A percentile compares a stretch with the other conserved stretches of the same genome.
These are phyloP conservation scores for Trichoderma sp. DNA, from an alignment of 2,329 filamentous ascomycete genomes.

Conservation along the genomic window DNA sequence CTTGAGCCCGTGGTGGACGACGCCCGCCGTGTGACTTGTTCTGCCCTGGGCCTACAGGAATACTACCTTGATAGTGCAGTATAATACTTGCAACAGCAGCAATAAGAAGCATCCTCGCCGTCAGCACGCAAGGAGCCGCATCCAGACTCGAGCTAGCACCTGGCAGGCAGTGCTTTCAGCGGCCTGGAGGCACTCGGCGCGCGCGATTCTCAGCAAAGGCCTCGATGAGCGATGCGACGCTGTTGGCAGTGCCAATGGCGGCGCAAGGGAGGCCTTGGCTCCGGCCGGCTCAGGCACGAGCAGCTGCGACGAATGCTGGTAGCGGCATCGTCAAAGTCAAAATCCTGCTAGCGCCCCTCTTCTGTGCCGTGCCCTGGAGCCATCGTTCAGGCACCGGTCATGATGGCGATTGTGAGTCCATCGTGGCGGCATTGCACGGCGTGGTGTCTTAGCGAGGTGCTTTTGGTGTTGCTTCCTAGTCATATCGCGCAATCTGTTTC, in stretches of 20 bases:
- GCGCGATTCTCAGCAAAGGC: not conserved
- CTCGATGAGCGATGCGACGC: slow-evolving; percentile 4
- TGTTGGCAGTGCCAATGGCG: not conserved
- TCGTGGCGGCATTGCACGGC: not conserved
- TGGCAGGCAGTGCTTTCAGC: slow-evolving; percentile 15
- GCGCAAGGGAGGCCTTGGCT: slow-evolving; percentile 1
- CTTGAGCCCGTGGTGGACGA: not conserved
- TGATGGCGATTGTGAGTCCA: slow-evolving; percentile 4
- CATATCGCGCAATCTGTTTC: not conserved
- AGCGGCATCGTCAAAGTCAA: slow-evolving; percentile 13
- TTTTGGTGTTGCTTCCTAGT: not conserved
- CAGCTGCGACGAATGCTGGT: not conserved
- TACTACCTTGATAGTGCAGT: no score
- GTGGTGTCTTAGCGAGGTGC: not conserved
- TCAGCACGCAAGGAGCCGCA: slow-evolving; percentile 2
- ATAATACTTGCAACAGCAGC: no score
- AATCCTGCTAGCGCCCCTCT: not conserved
- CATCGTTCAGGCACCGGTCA: slow-evolving; percentile 23
- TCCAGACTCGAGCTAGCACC: not conserved
- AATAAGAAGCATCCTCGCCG: not conserved
- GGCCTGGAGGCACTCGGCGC: not conserved
- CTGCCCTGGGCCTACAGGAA: not conserved
- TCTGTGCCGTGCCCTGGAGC: slow-evolving; percentile 14
- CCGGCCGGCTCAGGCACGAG: not conserved
- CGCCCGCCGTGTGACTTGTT: slow-evolving; percentile 11